Base-by-base conservation (phyloP, 257 asterid genomes). In the Knoxia roxburghii region DNA sequence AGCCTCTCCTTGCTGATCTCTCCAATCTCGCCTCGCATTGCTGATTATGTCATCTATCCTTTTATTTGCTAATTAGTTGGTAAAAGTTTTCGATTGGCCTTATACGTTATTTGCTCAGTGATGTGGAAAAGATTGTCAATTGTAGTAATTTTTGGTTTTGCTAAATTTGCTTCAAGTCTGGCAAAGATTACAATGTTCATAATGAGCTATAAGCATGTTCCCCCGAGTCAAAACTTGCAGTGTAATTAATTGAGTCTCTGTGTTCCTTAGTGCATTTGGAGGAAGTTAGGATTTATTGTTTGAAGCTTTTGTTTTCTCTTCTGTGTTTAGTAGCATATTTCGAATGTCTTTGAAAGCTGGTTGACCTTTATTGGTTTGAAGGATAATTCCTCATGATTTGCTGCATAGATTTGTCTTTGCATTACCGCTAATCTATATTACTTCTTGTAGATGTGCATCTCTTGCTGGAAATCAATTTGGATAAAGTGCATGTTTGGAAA, bases 401-500 rank as follows among this genome's bases (percentile, higher is more conserved):
- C 55, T 68, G 63, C 18, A 29, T 63, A 45, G 41, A 53, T 64
- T 56, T 56, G 10, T 8, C 55, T 21, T n/a, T 57, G 45, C 41
- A 65, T 71, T 40, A 59, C 37, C 48, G 37, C 56, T 27, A 29
- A 14, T 27, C 45, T 23, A 51, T 57, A 51, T 75, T 61, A 64
- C 69, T 48, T 74, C 56, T 77, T 64, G 75, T 87, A 93, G 99
- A 87, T 78, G 80, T 88, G 76, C 96, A 88, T 68, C 72, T 86
- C 60, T 58, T 86, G 81, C 86, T 89, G 64, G 99, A 93, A 80
- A 90, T 93, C 78, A 90, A 84, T 82, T 78, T 93, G 71, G 99
- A 93, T 75, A 93, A 93, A 83, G 90, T 93, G 82, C 90, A 90
- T 61, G 76, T 87, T 37, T 93, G 99, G 97, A 93, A 93, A 73